phyloP scores from a whole-genome alignment of 2,329 filamentous ascomycete species.

The Lachnellula willkommii region DNA sequence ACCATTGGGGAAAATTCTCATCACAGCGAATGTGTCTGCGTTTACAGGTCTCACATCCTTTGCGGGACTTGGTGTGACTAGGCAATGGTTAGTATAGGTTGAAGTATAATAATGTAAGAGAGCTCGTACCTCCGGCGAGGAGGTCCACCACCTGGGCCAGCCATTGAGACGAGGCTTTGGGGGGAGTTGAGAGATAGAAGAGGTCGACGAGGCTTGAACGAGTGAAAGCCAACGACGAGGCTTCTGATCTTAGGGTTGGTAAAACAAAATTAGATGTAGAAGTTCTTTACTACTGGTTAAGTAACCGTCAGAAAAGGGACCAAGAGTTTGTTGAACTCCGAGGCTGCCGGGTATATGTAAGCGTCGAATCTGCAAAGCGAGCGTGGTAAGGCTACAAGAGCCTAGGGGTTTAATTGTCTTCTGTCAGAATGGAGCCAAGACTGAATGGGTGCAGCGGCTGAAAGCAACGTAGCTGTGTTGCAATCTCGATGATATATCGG shows the following conservation, averaged over 20 bases:
- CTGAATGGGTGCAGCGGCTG: slow-evolving; percentile 23
- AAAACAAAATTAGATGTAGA: slow-evolving; percentile 9
- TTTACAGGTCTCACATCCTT: slow-evolving; percentile 98
- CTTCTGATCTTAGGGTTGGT: slow-evolving; percentile 19
- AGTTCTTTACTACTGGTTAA: slow-evolving; percentile 8
- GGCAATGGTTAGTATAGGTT: slow-evolving; percentile 16
- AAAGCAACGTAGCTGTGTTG: slow-evolving; percentile 26
- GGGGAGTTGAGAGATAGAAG: slow-evolving; percentile 25
- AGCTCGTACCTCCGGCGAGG: slow-evolving; percentile 60
- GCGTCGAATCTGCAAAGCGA: slow-evolving; percentile 24
- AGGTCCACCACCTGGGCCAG: slow-evolving; percentile 89
- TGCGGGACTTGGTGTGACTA: slow-evolving; percentile 98
- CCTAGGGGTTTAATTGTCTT: slow-evolving; percentile 8
- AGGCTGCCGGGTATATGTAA: slow-evolving; percentile 28
- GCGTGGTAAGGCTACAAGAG: slow-evolving; percentile 26
- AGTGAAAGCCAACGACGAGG: slow-evolving; percentile 32
- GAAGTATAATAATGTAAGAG: not conserved
- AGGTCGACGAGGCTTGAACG: slow-evolving; percentile 35
- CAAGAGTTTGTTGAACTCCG: slow-evolving; percentile 16
- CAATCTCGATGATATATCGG: slow-evolving; percentile 13
- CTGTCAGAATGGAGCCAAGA: slow-evolving; percentile 20
- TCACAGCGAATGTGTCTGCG: slow-evolving; percentile 95
- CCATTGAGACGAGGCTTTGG: slow-evolving; percentile 55
- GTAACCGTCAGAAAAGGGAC: slow-evolving; percentile 17
- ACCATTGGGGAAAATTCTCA: slow-evolving; percentile 98